These are phyloP conservation scores for Pulchroboletus neoregius DNA, from an alignment of 1,284 basidiomycete species.

Conservation along the genomic window DNA sequence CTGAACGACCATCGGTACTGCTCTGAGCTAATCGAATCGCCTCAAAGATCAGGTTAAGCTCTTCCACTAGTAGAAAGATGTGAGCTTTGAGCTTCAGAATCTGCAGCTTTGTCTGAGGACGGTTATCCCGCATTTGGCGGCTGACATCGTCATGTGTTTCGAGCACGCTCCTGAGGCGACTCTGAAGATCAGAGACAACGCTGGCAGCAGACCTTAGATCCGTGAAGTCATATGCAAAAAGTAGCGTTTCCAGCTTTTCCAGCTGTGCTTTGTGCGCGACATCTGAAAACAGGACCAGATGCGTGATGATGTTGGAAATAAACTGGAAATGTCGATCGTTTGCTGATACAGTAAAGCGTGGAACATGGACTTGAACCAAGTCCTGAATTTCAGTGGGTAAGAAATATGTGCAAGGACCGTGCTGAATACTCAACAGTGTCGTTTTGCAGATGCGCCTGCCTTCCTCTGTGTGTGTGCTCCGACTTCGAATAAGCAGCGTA, in stretches of 20 bases:
- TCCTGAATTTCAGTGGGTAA: constrained; percentile 50
- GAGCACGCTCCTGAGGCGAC: constrained; percentile 65
- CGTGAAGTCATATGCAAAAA: constrained; percentile 90
- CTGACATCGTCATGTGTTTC: constrained; percentile 58
- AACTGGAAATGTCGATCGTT: constrained; percentile 83
- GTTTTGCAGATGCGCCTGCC: constrained; percentile 68
- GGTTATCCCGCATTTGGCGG: constrained; percentile 36
- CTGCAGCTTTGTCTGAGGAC: constrained; percentile 48
- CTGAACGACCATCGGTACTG: constrained; percentile 63
- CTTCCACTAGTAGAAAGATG: constrained; percentile 70
- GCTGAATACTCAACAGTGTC: constrained; percentile 59
- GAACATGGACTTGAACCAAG: constrained; percentile 76
- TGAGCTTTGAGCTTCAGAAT: constrained; percentile 76
- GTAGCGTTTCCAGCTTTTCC: constrained; percentile 78
- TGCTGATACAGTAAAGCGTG: constrained; percentile 86
- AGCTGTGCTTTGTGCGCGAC: constrained; percentile 74
- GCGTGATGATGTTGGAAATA: constrained; percentile 86
- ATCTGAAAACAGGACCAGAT: constrained; percentile 86
- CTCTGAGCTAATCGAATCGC: constrained; percentile 84
- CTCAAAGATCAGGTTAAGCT: constrained; percentile 85
- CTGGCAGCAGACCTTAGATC: constrained; percentile 67
- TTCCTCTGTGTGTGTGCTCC: constrained; percentile 35
- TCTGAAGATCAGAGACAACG: constrained; percentile 75
- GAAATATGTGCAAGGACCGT: background rate
- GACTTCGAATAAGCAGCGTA: constrained; percentile 40